These are phyloP conservation scores for Endogone sp. DNA, from an alignment of 192 early-diverging fungal species.

Conservation along the genomic window DNA sequence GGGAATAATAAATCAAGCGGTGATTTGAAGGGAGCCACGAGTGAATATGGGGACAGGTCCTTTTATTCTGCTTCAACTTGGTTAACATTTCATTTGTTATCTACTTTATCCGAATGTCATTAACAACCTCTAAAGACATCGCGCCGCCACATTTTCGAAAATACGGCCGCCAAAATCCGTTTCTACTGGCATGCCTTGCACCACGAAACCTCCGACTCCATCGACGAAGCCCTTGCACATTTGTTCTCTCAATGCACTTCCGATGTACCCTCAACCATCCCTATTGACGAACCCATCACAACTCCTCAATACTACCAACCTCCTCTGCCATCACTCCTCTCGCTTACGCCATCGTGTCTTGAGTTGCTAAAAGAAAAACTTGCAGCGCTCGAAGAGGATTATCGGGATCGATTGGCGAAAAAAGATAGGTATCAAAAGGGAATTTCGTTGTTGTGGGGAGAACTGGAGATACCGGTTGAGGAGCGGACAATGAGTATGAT, in stretches of 20 bases:
- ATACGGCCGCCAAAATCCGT: conserved; percentile 12
- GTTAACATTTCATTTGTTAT: neutral
- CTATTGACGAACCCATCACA: neutral
- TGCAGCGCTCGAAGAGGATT: conserved; percentile 25
- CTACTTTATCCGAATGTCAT: neutral
- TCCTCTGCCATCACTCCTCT: conserved; percentile 31
- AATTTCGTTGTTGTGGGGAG: conserved; percentile 22
- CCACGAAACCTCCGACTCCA: conserved; percentile 8
- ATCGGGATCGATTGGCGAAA: conserved; percentile 29
- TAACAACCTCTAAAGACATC: neutral
- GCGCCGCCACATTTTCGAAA: conserved; percentile 1
- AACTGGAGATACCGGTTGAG: conserved; percentile 14
- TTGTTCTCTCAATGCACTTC: conserved; percentile 9
- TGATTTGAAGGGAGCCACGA: too few relatives aligned
- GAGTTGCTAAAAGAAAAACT: conserved; percentile 26
- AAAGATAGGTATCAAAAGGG: conserved; percentile 17
- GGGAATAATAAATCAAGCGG: too few relatives aligned
- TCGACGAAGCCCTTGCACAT: conserved; percentile 13
- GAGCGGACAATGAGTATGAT: neutral
- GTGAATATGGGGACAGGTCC: too few relatives aligned
- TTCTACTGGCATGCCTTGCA: conserved; percentile 18
- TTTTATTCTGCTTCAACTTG: too few relatives aligned
- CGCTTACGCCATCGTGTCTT: conserved; percentile 34
- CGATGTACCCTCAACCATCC: conserved; percentile 7
- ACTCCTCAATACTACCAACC: conserved; percentile 14